A percentile compares a stretch with the other conserved stretches of the same genome.
These are phyloP conservation scores for Paracamarosporium sp. DNA, from an alignment of 2,329 filamentous ascomycete genomes.

Conservation along the genomic window DNA sequence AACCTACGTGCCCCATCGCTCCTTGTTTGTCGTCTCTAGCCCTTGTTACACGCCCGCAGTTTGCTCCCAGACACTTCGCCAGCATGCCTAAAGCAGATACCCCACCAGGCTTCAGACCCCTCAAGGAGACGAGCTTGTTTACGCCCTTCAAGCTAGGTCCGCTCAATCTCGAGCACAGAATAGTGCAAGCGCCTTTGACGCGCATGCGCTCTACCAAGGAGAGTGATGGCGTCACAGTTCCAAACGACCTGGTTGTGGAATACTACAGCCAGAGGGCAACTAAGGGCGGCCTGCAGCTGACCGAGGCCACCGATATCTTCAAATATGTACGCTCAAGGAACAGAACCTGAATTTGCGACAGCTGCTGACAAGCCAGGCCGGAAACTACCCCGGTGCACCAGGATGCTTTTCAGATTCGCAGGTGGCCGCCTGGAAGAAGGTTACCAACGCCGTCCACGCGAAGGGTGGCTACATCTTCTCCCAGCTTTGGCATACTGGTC, in stretches of 20 bases:
- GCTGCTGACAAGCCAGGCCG: slow-evolving; percentile 40
- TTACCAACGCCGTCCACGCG: slow-evolving; percentile 59
- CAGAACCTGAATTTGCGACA: not conserved
- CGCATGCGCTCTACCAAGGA: slow-evolving; percentile 58
- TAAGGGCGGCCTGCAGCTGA: slow-evolving; percentile 64
- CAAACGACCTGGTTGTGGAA: slow-evolving; percentile 53
- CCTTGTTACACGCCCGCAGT: not conserved
- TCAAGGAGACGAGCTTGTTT: slow-evolving; percentile 42
- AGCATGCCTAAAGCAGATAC: slow-evolving; percentile 41
- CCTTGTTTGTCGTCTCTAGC: not conserved
- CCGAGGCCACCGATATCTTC: slow-evolving; percentile 59
- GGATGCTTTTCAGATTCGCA: slow-evolving; percentile 49
- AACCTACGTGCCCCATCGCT: not conserved
- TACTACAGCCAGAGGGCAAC: slow-evolving; percentile 63
- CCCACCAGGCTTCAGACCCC: slow-evolving; percentile 34
- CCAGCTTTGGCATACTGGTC: slow-evolving; percentile 57
- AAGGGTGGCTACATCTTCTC: slow-evolving; percentile 58
- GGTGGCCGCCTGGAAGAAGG: slow-evolving; percentile 57
- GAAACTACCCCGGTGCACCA: slow-evolving; percentile 45
- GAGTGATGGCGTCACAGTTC: slow-evolving; percentile 53
- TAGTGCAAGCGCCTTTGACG: slow-evolving; percentile 50
- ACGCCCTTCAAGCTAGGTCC: slow-evolving; percentile 39
- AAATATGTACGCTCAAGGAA: slow-evolving; percentile 33
- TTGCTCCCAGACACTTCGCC: slow-evolving; percentile 9
- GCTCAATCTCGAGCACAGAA: slow-evolving; percentile 46